phyloP scores from a whole-genome alignment of 768 basidiomycete genomes.

The Leccinellum albellum region DNA sequence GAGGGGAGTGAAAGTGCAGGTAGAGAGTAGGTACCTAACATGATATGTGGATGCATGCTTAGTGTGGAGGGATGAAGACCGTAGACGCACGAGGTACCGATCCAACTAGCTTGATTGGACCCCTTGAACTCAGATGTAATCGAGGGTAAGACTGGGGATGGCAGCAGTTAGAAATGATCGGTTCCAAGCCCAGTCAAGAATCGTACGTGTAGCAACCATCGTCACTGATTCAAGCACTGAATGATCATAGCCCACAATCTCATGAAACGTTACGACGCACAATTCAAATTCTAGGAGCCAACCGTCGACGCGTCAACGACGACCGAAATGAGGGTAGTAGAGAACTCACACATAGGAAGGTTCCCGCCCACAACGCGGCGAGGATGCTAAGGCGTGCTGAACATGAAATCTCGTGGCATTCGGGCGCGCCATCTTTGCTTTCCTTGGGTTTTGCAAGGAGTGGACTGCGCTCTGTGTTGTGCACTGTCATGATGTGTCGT shows the following conservation, averaged over 20 bases:
- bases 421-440: slow-evolving; percentile 20
- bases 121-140: slow-evolving; percentile 24
- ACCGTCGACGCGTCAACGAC: background rate
- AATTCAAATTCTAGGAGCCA: background rate
- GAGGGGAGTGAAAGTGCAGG: slow-evolving; percentile 75
- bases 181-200: background rate
- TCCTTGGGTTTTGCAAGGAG: slow-evolving; percentile 16
- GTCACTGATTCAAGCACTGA: slow-evolving; percentile 11
- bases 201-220: slow-evolving; percentile 23
- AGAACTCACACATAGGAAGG: slow-evolving; percentile 63
- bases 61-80: background rate
- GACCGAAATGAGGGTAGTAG: background rate
- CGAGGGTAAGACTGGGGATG: slow-evolving; percentile 8
- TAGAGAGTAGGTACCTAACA: slow-evolving; percentile 58
- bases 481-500: background rate
- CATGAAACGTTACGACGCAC: background rate
- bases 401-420: slow-evolving; percentile 58
- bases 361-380: slow-evolving; percentile 64
- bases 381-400: slow-evolving; percentile 59
- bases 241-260: background rate
- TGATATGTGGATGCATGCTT: background rate
- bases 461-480: slow-evolving; percentile 24
- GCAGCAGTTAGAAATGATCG: background rate
- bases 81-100: slow-evolving; percentile 22
- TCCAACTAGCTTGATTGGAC: slow-evolving; percentile 29